Percentiles rank a stretch among this genome's conserved stretches.
Evolutionary conservation across 768 basidiomycete species (phyloP).

Genomic region (Pisolithus albus): DNA sequence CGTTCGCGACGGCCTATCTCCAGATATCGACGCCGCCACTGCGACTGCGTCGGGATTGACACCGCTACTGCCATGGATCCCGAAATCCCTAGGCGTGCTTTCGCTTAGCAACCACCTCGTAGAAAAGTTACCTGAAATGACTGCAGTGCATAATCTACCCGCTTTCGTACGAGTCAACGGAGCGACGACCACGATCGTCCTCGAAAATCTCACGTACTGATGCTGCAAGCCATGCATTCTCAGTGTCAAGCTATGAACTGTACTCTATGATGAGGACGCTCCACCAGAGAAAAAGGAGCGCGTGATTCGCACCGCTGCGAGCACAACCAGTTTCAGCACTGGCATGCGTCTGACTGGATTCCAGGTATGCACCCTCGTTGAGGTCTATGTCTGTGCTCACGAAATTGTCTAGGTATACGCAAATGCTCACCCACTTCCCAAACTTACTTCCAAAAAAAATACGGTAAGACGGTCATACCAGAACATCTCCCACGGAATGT

Average conservation of each 20-base stretch:
- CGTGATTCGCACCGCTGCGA: too few relatives aligned
- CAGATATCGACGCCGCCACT: too few relatives aligned
- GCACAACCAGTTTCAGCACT: too few relatives aligned
- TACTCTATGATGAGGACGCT: slow-evolving; percentile 69
- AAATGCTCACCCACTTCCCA: slow-evolving; percentile 44
- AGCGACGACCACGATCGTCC: slow-evolving; percentile 64
- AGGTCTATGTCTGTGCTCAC: not conserved
- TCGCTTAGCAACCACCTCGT: slow-evolving; percentile 52
- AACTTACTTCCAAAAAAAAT: slow-evolving; percentile 60
- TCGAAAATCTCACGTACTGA: slow-evolving; percentile 73
- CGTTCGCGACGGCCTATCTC: slow-evolving; percentile 31
- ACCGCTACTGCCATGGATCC: slow-evolving; percentile 51
- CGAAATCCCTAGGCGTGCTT: slow-evolving; percentile 75
- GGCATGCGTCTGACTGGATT: slow-evolving; percentile 29
- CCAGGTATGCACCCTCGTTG: not conserved
- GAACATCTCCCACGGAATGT: slow-evolving; percentile 69
- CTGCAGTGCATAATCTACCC: slow-evolving; percentile 6
- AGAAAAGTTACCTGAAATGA: slow-evolving; percentile 9
- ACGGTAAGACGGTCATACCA: slow-evolving; percentile 69
- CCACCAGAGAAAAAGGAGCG: slow-evolving; percentile 14
- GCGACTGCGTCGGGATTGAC: slow-evolving; percentile 13
- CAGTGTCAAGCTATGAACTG: slow-evolving; percentile 56
- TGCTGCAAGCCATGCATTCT: slow-evolving; percentile 74
- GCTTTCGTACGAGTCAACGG: slow-evolving; percentile 34
- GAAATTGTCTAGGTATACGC: slow-evolving; percentile 58